Evolutionary conservation across 495 filamentous ascomycete genomes (phyloP), one percentile per base, ranked within the genome.

Genomic region (Tuber magnatum): DNA sequence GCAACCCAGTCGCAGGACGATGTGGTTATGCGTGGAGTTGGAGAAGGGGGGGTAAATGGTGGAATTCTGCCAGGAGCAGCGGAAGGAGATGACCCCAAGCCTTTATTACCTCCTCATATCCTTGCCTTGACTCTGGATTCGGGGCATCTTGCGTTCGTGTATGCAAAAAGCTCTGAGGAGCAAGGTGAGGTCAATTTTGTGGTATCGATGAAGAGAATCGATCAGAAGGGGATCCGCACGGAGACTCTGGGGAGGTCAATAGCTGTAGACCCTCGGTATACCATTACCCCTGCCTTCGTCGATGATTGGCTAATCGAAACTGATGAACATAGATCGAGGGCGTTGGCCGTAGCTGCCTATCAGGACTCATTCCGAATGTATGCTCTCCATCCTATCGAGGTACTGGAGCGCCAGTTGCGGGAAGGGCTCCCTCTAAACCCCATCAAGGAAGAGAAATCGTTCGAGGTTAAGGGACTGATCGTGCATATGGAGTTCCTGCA

Each of bases 401-500:
- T 83, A 22, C 81, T 92, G 41, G 82, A 83, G 73, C 74, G 77
- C 38, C 83, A 85, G 72, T 84, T 87, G 75, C 72, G 74, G 28
- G 71, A 74, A 32, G 81, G 81, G 9, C 74, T 74, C 43, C 76
- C 84, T 32, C 75, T 89, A 0, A 78, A 80, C 14, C 86, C 86
- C 7, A 84, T 89, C 65, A 83, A 81, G 76, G 80, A 83, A 35
- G 87, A 90, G 79, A 86, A 86, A 68, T 85, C 88, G 38, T 86
- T 92, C 44, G 82, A 86, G 61, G 84, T 94, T 20, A 87, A 89
- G 38, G 94, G 94, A 1, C 86, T 89, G 22, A 93, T 98, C 46
- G 84, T 94, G 73, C 91, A 93, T 78, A 91, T 97, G 85, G 92
- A 94, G 43, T 99, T 98, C 76, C 88, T 99, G 9, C 89, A 92